phyloP scores from a whole-genome alignment of 2,329 filamentous ascomycete species.

The Coniochaeta hoffmannii region DNA sequence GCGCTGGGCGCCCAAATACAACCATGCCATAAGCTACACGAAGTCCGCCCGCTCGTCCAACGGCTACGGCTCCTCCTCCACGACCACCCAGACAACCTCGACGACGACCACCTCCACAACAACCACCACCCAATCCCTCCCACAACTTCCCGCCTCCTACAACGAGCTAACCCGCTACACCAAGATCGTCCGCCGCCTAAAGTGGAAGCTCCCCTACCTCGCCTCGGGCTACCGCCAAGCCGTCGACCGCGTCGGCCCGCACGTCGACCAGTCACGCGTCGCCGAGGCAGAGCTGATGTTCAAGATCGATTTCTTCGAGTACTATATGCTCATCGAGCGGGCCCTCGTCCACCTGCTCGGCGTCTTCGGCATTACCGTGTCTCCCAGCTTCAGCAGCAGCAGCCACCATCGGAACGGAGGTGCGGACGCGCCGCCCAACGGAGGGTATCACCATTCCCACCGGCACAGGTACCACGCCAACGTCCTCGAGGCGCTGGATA shows the following conservation, averaged over 20 bases:
- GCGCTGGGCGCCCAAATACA: slow-evolving; percentile 2
- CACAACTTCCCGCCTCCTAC: not conserved
- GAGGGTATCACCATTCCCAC: too few species aligned
- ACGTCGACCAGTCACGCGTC: slow-evolving; percentile 24
- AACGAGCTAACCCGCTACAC: slow-evolving; percentile 19
- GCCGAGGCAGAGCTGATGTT: slow-evolving; percentile 60
- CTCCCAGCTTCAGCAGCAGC: slow-evolving; percentile 16
- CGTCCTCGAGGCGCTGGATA: slow-evolving; percentile 54
- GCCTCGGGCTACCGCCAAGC: slow-evolving; percentile 49
- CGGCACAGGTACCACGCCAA: slow-evolving; percentile 58
- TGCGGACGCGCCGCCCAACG: too few species aligned
- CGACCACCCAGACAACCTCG: not conserved
- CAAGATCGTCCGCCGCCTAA: slow-evolving; percentile 43
- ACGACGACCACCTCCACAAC: not conserved
- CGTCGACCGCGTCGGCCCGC: slow-evolving; percentile 22
- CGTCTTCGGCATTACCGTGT: slow-evolving; percentile 52
- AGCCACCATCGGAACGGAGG: too few species aligned
- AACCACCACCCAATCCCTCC: not conserved
- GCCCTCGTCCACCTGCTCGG: slow-evolving; percentile 60
- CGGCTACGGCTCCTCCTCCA: not conserved
- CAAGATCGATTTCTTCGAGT: slow-evolving; percentile 73
- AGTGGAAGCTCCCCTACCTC: slow-evolving; percentile 57
- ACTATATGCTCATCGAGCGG: slow-evolving; percentile 65
- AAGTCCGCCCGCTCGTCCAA: not conserved
- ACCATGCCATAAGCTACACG: not conserved